Base-by-base conservation (phyloP, 2,329 filamentous ascomycete genomes). In the Aspergillus phoenicis region DNA sequence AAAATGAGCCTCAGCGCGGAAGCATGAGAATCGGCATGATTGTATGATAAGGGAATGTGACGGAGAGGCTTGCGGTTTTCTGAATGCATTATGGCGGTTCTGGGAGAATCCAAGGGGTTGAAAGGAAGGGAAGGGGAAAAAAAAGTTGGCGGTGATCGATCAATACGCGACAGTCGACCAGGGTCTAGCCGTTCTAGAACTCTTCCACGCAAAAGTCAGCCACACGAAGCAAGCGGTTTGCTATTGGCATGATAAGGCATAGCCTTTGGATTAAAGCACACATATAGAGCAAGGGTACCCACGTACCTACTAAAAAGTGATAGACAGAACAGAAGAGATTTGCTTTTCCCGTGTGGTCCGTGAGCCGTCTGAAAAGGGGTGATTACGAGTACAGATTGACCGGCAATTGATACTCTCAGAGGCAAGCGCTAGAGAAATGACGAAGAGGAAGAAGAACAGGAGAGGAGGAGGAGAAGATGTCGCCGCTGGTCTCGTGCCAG, bases 1-100 rank as follows among this genome's bases (percentile, higher is more conserved):
- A 92, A 82, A 70, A 97, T 88, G 65, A 99, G 86, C 65, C 85
- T 85, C 63, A 91, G 83, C 57, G 93, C 94, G 20, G 94, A 96
- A 60, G 86, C 83, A 66, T 94, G 86, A 30, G 91, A 89, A 74
- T 96, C 87, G 67, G 85, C 81, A 76, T 87, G 87, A 77, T 91
- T 89, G 83, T 96, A 97, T 68, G 84, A 85, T 64, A 94, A 84
- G 58, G 91, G 85, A 61, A 98, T 90, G 79, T 85, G 81, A 64
- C 78, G 75, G 28, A 75, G 65, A 51, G 72, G 60, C 22, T 68
- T 24, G 26, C 13, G 26, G n/a, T 43, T 36, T 45, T 56, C 39
- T 10, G 41, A 22, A 28, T 17, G 43, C 53, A 56, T 45, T 15
- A 41, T 56, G 39, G 28, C 30, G 53, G 53, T 41, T 26, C n/a